Evolutionary conservation across 148 eudicot species (phyloP).

Genomic region (Cornus florida): DNA sequence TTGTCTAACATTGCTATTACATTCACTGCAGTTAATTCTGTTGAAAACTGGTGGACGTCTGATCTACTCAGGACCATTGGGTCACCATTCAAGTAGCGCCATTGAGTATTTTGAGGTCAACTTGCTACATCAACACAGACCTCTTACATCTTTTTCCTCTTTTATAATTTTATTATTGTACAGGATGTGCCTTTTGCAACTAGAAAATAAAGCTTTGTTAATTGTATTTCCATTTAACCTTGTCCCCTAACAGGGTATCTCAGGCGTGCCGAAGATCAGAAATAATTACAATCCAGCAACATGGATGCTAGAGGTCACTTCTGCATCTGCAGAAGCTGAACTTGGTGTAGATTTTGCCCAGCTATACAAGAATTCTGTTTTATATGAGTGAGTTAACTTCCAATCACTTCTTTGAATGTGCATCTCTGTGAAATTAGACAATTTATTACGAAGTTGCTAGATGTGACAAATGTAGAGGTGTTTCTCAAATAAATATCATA

Average conservation of each 20-base stretch:
- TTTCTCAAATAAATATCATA: background rate
- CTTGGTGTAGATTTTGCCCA: constrained; percentile 66
- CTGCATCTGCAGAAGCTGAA: constrained; percentile 63
- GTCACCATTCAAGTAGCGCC: constrained; percentile 53
- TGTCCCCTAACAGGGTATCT: constrained; percentile 37
- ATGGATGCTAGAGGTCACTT: constrained; percentile 88
- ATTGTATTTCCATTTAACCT: background rate
- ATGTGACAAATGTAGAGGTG: background rate
- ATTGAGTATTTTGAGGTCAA: constrained; percentile 78
- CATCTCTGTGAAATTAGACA: background rate
- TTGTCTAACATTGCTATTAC: background rate
- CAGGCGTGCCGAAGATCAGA: constrained; percentile 68
- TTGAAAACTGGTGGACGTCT: constrained; percentile 67
- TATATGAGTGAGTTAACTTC: constrained; percentile 49
- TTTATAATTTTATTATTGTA: too few relatives aligned
- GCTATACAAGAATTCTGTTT: constrained; percentile 45
- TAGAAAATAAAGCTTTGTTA: background rate
- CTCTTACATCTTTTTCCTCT: background rate
- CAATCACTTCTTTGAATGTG: background rate
- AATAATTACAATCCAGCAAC: constrained; percentile 83
- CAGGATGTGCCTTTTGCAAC: background rate
- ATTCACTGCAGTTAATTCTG: constrained; percentile 55
- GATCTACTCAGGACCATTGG: constrained; percentile 80
- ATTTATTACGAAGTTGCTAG: background rate
- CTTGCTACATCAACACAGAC: background rate